Percentiles rank a stretch among this genome's conserved stretches.
phyloP scores from a whole-genome alignment of 257 asterid species.

The Solanum peruvianum region DNA sequence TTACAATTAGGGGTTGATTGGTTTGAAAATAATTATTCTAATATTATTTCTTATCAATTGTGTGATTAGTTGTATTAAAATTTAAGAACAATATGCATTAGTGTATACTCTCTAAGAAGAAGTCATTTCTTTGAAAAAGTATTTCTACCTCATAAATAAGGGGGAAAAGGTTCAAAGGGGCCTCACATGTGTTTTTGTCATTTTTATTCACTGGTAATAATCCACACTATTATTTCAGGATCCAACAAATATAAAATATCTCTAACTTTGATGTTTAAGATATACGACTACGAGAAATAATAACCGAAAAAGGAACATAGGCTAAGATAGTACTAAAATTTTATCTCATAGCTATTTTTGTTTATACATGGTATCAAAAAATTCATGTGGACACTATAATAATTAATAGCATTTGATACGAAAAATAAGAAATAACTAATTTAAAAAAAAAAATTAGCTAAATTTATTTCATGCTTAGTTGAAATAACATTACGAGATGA shows the following conservation, averaged over 20 bases:
- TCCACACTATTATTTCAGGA: not conserved
- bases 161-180: not conserved
- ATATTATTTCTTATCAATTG: not conserved
- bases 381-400: too few relatives aligned
- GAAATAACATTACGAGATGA: too few relatives aligned
- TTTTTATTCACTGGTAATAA: too few relatives aligned
- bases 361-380: too few relatives aligned
- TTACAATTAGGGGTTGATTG: too few relatives aligned
- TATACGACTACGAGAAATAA: not conserved
- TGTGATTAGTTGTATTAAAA: not conserved
- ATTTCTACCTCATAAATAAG: not conserved
- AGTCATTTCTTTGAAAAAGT: not conserved
- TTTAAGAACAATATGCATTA: too few relatives aligned
- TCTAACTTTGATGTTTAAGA: not conserved
- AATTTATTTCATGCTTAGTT: too few relatives aligned
- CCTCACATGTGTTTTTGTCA: not conserved
- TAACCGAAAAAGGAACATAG: not conserved
- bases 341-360: too few relatives aligned
- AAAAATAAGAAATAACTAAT: too few relatives aligned
- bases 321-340: too few relatives aligned
- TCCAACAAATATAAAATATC: not conserved
- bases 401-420: not conserved
- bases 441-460: fast-evolving
- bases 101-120: too few relatives aligned
- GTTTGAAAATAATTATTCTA: too few relatives aligned